These are phyloP conservation scores for Ramularia collo-cygni DNA, from an alignment of 2,329 filamentous ascomycete species.

Conservation along the genomic window DNA sequence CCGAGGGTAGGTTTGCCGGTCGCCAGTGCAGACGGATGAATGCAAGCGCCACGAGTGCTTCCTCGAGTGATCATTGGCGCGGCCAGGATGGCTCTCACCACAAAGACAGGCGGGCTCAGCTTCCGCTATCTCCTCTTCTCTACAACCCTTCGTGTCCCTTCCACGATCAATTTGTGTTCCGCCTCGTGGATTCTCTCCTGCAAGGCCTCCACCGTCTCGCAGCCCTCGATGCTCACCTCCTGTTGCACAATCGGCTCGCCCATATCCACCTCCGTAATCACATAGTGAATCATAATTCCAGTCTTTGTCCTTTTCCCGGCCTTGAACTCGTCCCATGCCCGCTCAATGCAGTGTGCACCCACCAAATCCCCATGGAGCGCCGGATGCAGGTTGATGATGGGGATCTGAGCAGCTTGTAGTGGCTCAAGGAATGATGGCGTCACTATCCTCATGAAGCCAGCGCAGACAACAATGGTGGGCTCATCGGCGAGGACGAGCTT, in stretches of 20 bases:
- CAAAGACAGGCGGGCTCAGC: too few relatives aligned
- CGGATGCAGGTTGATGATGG: constrained; percentile 78
- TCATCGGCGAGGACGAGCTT: constrained; percentile 55
- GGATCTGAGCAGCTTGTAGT: constrained; percentile 53
- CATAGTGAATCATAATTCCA: constrained; percentile 86
- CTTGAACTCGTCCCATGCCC: constrained; percentile 68
- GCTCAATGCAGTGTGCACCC: constrained; percentile 63
- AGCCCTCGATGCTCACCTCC: constrained; percentile 57
- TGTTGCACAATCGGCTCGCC: constrained; percentile 64
- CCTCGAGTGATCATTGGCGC: too few relatives aligned
- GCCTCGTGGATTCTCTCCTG: constrained; percentile 65
- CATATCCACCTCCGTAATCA: constrained; percentile 67
- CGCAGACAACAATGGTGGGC: constrained; percentile 71
- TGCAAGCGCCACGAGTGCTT: too few relatives aligned
- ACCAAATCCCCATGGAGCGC: constrained; percentile 68
- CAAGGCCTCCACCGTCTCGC: constrained; percentile 57
- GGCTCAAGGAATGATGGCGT: constrained; percentile 63
- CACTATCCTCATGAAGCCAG: constrained; percentile 84
- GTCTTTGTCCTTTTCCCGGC: constrained; percentile 60
- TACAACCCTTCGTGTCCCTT: constrained; percentile 55
- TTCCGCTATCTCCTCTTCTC: constrained; percentile 18
- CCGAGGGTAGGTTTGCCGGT: too few relatives aligned
- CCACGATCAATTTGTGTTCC: constrained; percentile 74
- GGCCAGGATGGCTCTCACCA: too few relatives aligned
- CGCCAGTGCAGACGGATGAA: too few relatives aligned